phyloP scores from a whole-genome alignment of 352 stramenopile genomes.

The Phytophthora rubi region DNA sequence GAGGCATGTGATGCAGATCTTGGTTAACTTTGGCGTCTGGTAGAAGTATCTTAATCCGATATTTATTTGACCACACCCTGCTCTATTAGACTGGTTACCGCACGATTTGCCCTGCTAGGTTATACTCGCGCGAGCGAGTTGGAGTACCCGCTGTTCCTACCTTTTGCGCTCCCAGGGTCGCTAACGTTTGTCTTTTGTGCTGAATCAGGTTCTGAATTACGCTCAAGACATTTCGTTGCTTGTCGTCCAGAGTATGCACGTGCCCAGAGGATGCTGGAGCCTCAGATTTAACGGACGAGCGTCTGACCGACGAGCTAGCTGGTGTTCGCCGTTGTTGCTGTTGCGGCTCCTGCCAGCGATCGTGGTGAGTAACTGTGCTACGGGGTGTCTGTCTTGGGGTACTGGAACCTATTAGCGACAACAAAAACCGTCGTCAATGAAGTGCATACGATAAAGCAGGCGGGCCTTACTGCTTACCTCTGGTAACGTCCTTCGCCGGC shows the following conservation, averaged over 20 bases:
- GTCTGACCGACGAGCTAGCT: slow-evolving; percentile 8
- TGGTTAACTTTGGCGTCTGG: slow-evolving; percentile 6
- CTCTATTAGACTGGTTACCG: slow-evolving; percentile 19
- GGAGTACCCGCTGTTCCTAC: slow-evolving; percentile 7
- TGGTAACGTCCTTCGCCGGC: slow-evolving; percentile 19
- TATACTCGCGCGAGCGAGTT: slow-evolving; percentile 27
- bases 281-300: slow-evolving; percentile 6
- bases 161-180: slow-evolving; percentile 48
- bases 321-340: slow-evolving; percentile 20
- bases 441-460: not conserved
- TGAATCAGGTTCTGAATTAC: slow-evolving; percentile 84
- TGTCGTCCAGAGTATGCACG: slow-evolving; percentile 42
- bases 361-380: slow-evolving; percentile 7
- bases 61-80: slow-evolving; percentile 33
- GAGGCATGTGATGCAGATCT: slow-evolving; percentile 65
- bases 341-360: slow-evolving; percentile 25
- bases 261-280: slow-evolving; percentile 5
- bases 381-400: slow-evolving; percentile 16
- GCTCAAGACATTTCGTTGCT: slow-evolving; percentile 71
- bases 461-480: slow-evolving; percentile 15
- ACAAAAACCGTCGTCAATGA: not conserved
- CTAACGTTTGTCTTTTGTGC: slow-evolving; percentile 76
- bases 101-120: slow-evolving; percentile 27
- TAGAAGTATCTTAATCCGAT: slow-evolving; percentile 29
- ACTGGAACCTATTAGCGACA: slow-evolving; percentile 5